phyloP scores from a whole-genome alignment of 495 filamentous ascomycete species.

The Penicillium pulvis region DNA sequence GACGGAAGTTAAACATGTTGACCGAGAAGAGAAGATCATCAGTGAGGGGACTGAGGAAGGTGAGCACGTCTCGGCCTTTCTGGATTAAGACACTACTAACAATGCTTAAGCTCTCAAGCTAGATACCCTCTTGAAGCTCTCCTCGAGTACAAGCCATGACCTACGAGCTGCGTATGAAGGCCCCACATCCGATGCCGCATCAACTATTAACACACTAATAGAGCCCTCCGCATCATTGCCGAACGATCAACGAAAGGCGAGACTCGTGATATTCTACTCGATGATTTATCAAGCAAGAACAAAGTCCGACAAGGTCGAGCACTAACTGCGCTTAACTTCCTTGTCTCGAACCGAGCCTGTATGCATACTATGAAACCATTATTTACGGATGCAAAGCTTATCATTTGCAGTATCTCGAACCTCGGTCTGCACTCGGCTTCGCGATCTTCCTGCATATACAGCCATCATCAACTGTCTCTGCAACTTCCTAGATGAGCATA shows the following conservation, averaged over 20 bases:
- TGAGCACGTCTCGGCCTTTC: conserved; percentile 9
- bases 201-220: conserved; percentile 22
- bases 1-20: conserved; percentile 51
- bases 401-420: conserved; percentile 38
- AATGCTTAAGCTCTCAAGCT: conserved; percentile 46
- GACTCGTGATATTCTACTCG: conserved; percentile 43
- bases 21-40: conserved; percentile 48
- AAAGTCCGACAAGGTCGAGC: conserved; percentile 39
- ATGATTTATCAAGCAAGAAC: conserved; percentile 43
- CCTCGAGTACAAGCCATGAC: conserved; percentile 51
- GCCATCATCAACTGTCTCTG: conserved; percentile 51
- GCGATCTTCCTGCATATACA: conserved; percentile 41
- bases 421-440: conserved; percentile 40
- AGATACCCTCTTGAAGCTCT: conserved; percentile 51
- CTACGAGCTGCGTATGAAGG: conserved; percentile 52
- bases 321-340: conserved; percentile 46
- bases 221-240: conserved; percentile 52
- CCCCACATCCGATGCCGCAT: background rate
- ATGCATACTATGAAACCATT: conserved; percentile 17
- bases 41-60: conserved; percentile 53
- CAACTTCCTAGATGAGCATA: conserved; percentile 49
- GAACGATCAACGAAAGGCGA: conserved; percentile 48
- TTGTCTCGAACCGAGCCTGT: conserved; percentile 46
- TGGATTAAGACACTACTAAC: conserved; percentile 12
- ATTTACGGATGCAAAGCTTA: conserved; percentile 13